These are phyloP conservation scores for Cyclanthera cordifolia DNA, from an alignment of 306 rosid genomes.

Conservation along the genomic window DNA sequence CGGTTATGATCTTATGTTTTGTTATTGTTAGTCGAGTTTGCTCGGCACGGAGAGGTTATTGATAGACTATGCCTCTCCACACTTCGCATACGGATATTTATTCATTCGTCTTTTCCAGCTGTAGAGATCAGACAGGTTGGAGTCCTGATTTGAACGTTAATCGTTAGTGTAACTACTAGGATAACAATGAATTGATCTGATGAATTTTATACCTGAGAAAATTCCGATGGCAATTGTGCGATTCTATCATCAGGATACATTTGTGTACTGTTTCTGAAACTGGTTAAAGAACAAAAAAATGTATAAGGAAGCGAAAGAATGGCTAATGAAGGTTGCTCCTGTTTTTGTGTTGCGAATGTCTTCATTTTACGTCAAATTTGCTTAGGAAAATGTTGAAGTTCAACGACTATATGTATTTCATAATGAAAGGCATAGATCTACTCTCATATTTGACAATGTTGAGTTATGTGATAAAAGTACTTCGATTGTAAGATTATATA, in stretches of 20 bases:
- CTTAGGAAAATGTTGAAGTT: background rate
- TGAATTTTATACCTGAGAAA: background rate
- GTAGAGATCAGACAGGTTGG: background rate
- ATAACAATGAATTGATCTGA: background rate
- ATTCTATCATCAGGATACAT: background rate
- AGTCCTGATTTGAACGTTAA: background rate
- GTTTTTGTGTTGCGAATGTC: background rate
- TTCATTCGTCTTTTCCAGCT: background rate
- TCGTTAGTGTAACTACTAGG: background rate
- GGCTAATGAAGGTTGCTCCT: background rate
- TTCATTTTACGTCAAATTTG: background rate
- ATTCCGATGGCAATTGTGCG: background rate
- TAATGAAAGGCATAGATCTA: background rate
- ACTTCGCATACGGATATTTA: background rate
- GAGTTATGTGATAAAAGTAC: background rate
- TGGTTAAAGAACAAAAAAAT: background rate
- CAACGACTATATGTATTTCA: background rate
- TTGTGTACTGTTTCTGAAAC: background rate
- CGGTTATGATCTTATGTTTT: background rate
- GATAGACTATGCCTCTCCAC: background rate
- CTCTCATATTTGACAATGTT: background rate
- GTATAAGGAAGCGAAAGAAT: background rate
- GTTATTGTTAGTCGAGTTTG: too few species aligned
- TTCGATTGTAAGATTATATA: background rate
- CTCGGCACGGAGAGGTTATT: background rate